Conservation (phyloP, 305 asterid genomes). For the Coffea humblotiana region DNA sequence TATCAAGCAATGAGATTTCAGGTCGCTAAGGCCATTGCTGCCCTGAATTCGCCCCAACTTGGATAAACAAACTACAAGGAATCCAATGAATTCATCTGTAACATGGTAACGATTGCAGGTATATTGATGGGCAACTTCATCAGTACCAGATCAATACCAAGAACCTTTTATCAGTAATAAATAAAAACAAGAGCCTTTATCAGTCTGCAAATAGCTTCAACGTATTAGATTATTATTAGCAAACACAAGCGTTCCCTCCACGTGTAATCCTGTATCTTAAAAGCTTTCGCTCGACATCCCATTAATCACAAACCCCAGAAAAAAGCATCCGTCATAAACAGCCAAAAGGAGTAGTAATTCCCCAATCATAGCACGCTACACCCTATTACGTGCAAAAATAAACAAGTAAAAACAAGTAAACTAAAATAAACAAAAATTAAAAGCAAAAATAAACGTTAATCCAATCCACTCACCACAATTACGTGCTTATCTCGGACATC, state of each 20-base stretch:
- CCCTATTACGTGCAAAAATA: not conserved
- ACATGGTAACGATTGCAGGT: not conserved
- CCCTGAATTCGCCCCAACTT: not conserved
- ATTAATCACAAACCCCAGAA: not conserved
- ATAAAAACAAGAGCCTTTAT: not conserved
- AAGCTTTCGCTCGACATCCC: not conserved
- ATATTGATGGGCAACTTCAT: not conserved
- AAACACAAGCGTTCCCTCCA: not conserved
- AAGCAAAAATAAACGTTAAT: not conserved
- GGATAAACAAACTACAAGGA: not conserved
- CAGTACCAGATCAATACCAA: not conserved
- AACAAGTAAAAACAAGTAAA: not conserved
- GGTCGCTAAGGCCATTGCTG: not conserved
- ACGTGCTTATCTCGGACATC: constrained; percentile 79
- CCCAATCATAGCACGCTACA: not conserved
- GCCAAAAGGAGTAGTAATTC: not conserved
- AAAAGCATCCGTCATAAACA: not conserved
- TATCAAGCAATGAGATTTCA: not conserved
- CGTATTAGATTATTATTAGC: not conserved
- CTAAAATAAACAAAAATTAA: not conserved
- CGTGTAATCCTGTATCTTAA: not conserved
- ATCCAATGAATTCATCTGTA: not conserved
- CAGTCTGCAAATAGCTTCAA: not conserved
- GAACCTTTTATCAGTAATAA: not conserved
- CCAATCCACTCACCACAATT: constrained; percentile 45